These are phyloP conservation scores for Fagus sylvatica DNA, from an alignment of 306 rosid species.

Conservation along the genomic window DNA sequence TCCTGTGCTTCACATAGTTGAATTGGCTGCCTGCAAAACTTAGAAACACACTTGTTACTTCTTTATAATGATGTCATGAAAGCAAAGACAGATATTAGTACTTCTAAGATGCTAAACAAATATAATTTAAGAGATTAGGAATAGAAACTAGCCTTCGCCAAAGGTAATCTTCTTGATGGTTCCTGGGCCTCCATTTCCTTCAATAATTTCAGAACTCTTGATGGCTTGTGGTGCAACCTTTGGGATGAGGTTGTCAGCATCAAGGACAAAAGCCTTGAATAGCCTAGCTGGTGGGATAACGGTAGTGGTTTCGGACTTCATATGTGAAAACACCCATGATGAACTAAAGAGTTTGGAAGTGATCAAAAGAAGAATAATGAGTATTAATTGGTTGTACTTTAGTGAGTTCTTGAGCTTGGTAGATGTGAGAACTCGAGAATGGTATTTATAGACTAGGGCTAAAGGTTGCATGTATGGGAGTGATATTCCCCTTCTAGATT, in stretches of 20 bases:
- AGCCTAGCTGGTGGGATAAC: slow-evolving; percentile 28
- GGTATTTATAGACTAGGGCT: neutral
- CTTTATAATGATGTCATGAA: no score
- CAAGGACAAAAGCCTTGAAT: slow-evolving; percentile 25
- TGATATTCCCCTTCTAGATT: no score
- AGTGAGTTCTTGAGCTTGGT: neutral
- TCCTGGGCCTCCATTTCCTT: slow-evolving; percentile 45
- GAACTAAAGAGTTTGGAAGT: neutral
- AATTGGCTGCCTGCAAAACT: neutral
- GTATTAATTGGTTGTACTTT: neutral
- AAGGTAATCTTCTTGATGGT: slow-evolving; percentile 37
- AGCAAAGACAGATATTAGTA: no score
- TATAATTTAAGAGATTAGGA: neutral
- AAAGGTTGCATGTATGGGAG: neutral
- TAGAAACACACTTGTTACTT: neutral
- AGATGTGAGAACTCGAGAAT: neutral
- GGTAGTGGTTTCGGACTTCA: slow-evolving; percentile 18
- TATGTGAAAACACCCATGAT: slow-evolving; percentile 41
- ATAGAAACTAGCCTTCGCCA: slow-evolving; percentile 12
- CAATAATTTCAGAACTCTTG: slow-evolving; percentile 27
- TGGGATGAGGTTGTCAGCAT: slow-evolving; percentile 31
- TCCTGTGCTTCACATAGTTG: slow-evolving; percentile 12
- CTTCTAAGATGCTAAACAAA: neutral
- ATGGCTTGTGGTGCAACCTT: slow-evolving; percentile 9
- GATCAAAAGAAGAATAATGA: neutral